Percentiles rank a stretch among this genome's conserved stretches.
Conservation (phyloP, 2,329 filamentous ascomycete genomes). For the Penicillium oxalicum region DNA sequence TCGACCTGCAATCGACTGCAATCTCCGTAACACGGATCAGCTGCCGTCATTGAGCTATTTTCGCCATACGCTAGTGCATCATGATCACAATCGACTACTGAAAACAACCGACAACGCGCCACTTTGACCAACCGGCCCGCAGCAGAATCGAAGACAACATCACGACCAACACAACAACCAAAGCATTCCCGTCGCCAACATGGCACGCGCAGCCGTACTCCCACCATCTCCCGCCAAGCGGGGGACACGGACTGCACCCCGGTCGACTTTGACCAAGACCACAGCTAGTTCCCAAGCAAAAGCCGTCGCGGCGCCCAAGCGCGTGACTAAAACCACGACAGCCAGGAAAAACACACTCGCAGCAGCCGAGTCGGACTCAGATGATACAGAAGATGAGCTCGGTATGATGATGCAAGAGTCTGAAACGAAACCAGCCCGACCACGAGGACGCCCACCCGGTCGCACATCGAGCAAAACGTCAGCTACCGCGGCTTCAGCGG, state of each 20-base stretch:
- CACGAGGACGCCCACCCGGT: constrained; percentile 10
- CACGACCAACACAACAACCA: not conserved
- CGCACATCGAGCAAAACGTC: constrained; percentile 10
- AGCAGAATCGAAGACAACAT: not conserved
- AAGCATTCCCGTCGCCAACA: constrained; percentile 3
- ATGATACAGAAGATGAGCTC: constrained; percentile 21
- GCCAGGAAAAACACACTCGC: not conserved
- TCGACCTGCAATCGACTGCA: constrained; percentile 11
- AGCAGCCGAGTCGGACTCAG: constrained; percentile 11
- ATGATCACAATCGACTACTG: constrained; percentile 12
- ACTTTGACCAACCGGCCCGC: not conserved
- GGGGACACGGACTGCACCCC: constrained; percentile 12
- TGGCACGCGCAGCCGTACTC: constrained; percentile 22
- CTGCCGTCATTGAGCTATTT: constrained; percentile 4
- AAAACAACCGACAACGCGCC: constrained; percentile 3
- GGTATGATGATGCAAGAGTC: constrained; percentile 14
- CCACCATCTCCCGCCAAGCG: constrained; percentile 18
- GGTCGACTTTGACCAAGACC: constrained; percentile 14
- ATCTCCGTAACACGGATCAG: constrained; percentile 5
- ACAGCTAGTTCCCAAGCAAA: constrained; percentile 10
- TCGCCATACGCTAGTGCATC: constrained; percentile 4
- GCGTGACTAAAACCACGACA: constrained; percentile 4
- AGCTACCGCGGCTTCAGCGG: not conserved
- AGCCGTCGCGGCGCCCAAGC: constrained; percentile 1
- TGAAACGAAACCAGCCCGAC: constrained; percentile 5